Base-by-base conservation (phyloP, 2,329 filamentous ascomycete species). In the Chaetomiaceae sp. region DNA sequence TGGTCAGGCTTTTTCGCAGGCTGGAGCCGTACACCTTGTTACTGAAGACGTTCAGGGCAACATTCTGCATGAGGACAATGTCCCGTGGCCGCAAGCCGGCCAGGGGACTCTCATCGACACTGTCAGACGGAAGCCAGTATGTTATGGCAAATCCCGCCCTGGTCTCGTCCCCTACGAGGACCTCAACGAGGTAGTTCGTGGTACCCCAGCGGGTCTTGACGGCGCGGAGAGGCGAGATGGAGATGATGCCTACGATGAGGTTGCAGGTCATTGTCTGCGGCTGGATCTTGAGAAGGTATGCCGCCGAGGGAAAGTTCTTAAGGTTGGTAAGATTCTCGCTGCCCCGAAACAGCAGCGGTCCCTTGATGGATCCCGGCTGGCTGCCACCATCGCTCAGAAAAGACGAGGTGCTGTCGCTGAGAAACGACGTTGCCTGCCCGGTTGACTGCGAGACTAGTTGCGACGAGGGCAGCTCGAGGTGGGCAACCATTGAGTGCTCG, bases 91-190 rank as follows among this genome's bases (percentile, higher is more conserved):
- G 76, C 27, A 95, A 69, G 0, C 63, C 67, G 1, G 70, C 65
- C 9, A 78, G 60, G 3, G 62, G 57, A 25, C 64, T 63, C 10
- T 54, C 42, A 13, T 47, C 49, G 3, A 67, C 53, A 72, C 66
- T 35, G 60, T 72, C 57, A 3, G 48, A 56, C 4, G 76, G 69
- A 2, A 95, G 71, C 92, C 92, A 97, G 65, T 95, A 89, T 3
- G 86, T 91, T 49, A 96, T 75, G 23, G 77, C 81, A 68, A 96
- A 95, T 2, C 86, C 87, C 0, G 87, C 81, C 56, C 77, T 81
- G 0, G 90, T 95, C 45, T 96, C 87, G 65, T 97, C 92, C 5
- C 87, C 91, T 1, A 96, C 82, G 1, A 91, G 73, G 2, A 93
- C 67, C 66, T 95, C 89, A 35, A 92, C 72, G 3, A 95, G 75